Conservation (phyloP, 768 basidiomycete species). For the Holtermanniella nyarrowii region DNA sequence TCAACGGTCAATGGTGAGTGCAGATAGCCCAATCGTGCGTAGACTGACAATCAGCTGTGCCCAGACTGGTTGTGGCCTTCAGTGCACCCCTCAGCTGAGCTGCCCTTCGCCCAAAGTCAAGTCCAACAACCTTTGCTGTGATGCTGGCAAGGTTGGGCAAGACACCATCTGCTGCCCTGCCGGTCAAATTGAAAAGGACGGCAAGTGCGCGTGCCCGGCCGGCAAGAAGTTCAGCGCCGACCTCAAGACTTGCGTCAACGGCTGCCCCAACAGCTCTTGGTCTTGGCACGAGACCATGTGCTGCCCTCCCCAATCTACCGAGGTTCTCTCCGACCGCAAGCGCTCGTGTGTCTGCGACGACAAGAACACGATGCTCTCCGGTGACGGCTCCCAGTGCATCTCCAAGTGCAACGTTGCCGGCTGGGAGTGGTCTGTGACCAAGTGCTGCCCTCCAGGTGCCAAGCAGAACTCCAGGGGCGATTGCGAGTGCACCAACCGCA, state of each 20-base stretch:
- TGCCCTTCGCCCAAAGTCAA: conserved; percentile 7
- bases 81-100: conserved; percentile 16
- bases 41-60: conserved; percentile 9
- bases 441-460: conserved; percentile 7
- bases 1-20: conserved; percentile 16
- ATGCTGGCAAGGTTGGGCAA: conserved; percentile 17
- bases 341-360: background rate
- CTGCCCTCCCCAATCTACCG: conserved; percentile 7
- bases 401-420: conserved; percentile 3
- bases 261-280: conserved; percentile 5
- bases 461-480: background rate
- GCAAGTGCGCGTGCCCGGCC: conserved; percentile 15
- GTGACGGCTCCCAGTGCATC: conserved; percentile 1
- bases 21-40: background rate
- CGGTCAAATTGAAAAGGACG: conserved; percentile 21
- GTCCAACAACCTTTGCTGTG: conserved; percentile 20
- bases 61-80: conserved; percentile 14
- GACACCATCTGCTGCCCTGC: conserved; percentile 22
- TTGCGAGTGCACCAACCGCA: conserved; percentile 13
- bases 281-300: conserved; percentile 10
- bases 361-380: background rate
- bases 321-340: background rate
- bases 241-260: conserved; percentile 8
- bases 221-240: conserved; percentile 8
- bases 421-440: background rate